Conservation (phyloP, 257 asterid genomes). For the Scutellaria minor region DNA sequence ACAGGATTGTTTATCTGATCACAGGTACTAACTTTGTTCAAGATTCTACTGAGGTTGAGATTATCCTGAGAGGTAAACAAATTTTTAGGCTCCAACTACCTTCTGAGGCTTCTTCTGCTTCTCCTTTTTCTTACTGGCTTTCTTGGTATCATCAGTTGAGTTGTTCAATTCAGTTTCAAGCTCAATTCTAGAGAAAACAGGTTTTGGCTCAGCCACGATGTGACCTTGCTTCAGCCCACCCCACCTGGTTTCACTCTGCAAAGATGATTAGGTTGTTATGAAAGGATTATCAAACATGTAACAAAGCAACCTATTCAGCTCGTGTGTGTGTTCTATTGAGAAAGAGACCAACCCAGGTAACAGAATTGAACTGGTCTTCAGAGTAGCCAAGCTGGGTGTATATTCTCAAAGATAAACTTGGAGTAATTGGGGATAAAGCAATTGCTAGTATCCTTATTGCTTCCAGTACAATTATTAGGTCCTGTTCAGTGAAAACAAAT, state of each 20-base stretch:
- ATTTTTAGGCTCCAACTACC: conserved; percentile 59
- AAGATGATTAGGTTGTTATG: conserved; percentile 30
- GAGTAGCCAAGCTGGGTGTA: conserved; percentile 90
- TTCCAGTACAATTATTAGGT: conserved; percentile 75
- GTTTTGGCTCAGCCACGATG: conserved; percentile 68
- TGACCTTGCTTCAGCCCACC: conserved; percentile 88
- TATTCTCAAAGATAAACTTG: conserved; percentile 67
- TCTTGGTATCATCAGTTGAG: conserved; percentile 52
- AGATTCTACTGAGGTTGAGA: conserved; percentile 5
- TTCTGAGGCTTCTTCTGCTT: conserved; percentile 42
- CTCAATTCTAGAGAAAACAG: conserved; percentile 85
- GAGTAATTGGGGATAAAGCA: conserved; percentile 84
- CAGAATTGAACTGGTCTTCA: conserved; percentile 69
- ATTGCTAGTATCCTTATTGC: conserved; percentile 82
- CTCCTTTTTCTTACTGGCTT: conserved; percentile 52
- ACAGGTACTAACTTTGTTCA: conserved; percentile 27
- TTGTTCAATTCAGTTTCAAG: conserved; percentile 45
- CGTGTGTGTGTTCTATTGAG: conserved; percentile 10
- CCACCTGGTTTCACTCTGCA: conserved; percentile 85
- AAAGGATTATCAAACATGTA: conserved; percentile 20
- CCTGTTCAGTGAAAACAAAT: conserved; percentile 48
- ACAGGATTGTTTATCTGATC: conserved; percentile 20
- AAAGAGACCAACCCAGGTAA: conserved; percentile 67
- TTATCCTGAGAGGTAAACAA: not conserved
- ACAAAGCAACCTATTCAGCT: not conserved